Percentiles rank a stretch among this genome's conserved stretches.
phyloP scores from a whole-genome alignment of 345 rosid species.

The Acer yangbiense region DNA sequence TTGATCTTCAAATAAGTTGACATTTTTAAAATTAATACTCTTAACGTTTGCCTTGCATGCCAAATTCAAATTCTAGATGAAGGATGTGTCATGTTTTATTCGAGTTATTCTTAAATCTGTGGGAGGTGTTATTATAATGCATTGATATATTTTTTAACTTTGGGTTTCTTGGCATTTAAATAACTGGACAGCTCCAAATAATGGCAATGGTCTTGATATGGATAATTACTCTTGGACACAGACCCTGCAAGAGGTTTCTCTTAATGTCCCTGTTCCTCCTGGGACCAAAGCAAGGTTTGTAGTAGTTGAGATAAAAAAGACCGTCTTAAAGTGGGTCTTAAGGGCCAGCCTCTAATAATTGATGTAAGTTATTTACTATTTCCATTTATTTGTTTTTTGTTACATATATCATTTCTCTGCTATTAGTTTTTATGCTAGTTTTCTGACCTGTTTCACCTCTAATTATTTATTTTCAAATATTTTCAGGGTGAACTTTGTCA shows the following conservation, averaged over 20 bases:
- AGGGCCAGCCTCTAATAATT: constrained; percentile 77
- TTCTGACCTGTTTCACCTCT: not conserved
- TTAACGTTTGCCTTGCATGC: not conserved
- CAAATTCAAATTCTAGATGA: not conserved
- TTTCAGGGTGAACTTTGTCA: constrained; percentile 73
- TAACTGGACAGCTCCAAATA: constrained; percentile 69
- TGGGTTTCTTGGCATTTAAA: not conserved
- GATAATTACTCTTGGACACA: constrained; percentile 93
- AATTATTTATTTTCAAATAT: not conserved
- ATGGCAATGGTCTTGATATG: constrained; percentile 86
- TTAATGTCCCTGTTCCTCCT: constrained; percentile 67
- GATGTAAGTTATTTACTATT: constrained; percentile 57
- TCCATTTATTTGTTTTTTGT: not conserved
- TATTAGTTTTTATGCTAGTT: not conserved
- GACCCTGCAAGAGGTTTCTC: constrained; percentile 75
- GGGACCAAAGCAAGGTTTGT: constrained; percentile 80
- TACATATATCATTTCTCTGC: not conserved
- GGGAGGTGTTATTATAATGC: too few relatives aligned
- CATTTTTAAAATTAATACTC: not conserved
- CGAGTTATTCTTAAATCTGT: too few relatives aligned
- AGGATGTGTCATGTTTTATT: not conserved
- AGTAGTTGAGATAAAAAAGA: constrained; percentile 80
- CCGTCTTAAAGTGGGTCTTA: constrained; percentile 80
- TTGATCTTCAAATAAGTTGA: not conserved
- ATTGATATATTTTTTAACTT: not conserved